A percentile compares a stretch with the other conserved stretches of the same genome.
Evolutionary conservation across 2,329 filamentous ascomycete genomes (phyloP).

Genomic region (Harringtonia aguacate): DNA sequence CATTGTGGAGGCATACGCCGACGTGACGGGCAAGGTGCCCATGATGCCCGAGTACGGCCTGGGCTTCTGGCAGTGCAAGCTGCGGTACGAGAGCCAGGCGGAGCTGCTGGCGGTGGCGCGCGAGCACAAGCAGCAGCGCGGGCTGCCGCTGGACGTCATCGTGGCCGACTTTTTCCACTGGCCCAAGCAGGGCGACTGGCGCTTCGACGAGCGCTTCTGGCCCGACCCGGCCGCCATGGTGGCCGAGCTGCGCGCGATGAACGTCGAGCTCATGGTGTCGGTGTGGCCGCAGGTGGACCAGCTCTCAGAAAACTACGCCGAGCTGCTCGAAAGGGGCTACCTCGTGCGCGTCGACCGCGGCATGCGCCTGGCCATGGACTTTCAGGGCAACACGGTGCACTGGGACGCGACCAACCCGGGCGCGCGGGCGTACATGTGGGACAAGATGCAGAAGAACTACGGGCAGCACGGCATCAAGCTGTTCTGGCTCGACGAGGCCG

Average conservation of each 20-base stretch:
- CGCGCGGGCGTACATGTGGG: conserved; percentile 49
- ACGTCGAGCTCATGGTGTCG: conserved; percentile 57
- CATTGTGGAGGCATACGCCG: conserved; percentile 45
- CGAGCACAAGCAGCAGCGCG: conserved; percentile 43
- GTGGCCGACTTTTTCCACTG: conserved; percentile 61
- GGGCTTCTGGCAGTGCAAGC: conserved; percentile 59
- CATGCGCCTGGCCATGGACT: conserved; percentile 46
- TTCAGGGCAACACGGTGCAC: conserved; percentile 46
- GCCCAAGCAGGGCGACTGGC: conserved; percentile 57
- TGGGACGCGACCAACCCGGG: conserved; percentile 54
- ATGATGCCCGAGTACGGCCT: conserved; percentile 61
- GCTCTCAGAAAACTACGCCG: conserved; percentile 44
- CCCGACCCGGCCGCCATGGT: conserved; percentile 54
- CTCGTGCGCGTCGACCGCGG: conserved; percentile 52
- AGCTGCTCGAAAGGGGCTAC: conserved; percentile 50
- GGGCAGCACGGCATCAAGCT: conserved; percentile 48
- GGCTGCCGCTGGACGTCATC: conserved; percentile 53
- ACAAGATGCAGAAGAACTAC: conserved; percentile 48
- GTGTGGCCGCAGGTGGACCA: conserved; percentile 59
- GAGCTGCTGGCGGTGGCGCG: conserved; percentile 49
- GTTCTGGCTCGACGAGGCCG: conserved; percentile 62
- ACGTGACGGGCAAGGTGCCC: conserved; percentile 46
- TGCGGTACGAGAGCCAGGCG: conserved; percentile 55
- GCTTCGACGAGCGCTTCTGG: conserved; percentile 53
- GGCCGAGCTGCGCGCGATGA: conserved; percentile 43